phyloP scores from a whole-genome alignment of 148 eudicot genomes.

The Heliosperma pusillum region DNA sequence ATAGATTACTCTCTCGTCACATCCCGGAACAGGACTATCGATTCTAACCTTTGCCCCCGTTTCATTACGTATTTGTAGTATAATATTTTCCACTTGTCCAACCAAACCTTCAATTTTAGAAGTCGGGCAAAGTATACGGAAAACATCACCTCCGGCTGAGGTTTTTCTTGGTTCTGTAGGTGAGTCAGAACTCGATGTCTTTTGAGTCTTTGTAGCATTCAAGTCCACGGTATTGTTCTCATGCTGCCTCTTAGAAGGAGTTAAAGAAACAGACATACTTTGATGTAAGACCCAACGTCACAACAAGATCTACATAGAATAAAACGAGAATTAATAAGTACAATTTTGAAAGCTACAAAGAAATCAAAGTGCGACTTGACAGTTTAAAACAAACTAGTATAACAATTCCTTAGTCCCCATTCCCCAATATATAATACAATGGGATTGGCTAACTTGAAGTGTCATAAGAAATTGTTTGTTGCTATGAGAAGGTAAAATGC shows the following conservation, averaged over 20 bases:
- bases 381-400: background rate
- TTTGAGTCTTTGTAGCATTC: conserved; percentile 62
- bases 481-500: too few relatives aligned
- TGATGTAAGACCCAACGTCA: conserved; percentile 12
- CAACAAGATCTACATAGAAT: conserved; percentile 27
- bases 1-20: conserved; percentile 69
- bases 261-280: conserved; percentile 62
- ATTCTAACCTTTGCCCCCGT: conserved; percentile 72
- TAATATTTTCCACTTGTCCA: conserved; percentile 49
- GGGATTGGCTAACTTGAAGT: too few relatives aligned
- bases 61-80: conserved; percentile 67
- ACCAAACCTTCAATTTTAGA: conserved; percentile 50
- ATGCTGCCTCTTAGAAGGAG: conserved; percentile 72
- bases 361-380: background rate
- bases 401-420: too few relatives aligned
- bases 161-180: conserved; percentile 30
- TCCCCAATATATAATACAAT: too few relatives aligned
- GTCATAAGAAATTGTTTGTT: too few relatives aligned
- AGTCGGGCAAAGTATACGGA: conserved; percentile 68
- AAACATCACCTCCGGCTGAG: conserved; percentile 41
- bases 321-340: background rate
- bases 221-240: conserved; percentile 36
- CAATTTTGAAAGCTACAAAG: background rate
- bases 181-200: conserved; percentile 33
- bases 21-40: conserved; percentile 59